Evolutionary conservation across 2,329 filamentous ascomycete species (phyloP).

Genomic region (Cladosporium sp.): DNA sequence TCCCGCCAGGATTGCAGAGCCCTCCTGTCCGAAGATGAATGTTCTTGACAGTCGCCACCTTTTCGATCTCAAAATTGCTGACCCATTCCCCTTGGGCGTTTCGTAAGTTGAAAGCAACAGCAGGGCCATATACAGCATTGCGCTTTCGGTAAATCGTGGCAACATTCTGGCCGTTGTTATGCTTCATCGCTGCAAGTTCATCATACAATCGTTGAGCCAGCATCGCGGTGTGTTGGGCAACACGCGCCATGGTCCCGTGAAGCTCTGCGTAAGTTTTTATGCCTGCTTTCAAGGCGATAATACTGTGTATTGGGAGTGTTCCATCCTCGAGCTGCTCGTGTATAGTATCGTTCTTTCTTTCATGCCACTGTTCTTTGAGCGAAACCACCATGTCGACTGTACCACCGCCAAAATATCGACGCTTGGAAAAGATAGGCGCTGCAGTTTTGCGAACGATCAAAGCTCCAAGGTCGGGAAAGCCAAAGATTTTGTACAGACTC

Average conservation of each 20-base stretch:
- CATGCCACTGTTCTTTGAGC: slow-evolving; percentile 77
- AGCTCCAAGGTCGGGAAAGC: slow-evolving; percentile 85
- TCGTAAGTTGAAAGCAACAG: slow-evolving; percentile 77
- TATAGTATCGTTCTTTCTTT: slow-evolving; percentile 62
- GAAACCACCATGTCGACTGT: slow-evolving; percentile 83
- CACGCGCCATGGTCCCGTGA: slow-evolving; percentile 62
- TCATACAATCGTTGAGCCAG: slow-evolving; percentile 58
- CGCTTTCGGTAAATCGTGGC: slow-evolving; percentile 60
- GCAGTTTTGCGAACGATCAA: slow-evolving; percentile 74
- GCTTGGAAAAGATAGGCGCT: slow-evolving; percentile 55
- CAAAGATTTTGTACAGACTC: slow-evolving; percentile 97
- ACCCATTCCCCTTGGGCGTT: slow-evolving; percentile 69
- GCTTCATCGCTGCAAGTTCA: slow-evolving; percentile 57
- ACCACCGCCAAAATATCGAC: slow-evolving; percentile 87
- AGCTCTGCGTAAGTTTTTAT: slow-evolving; percentile 64
- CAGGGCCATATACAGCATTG: slow-evolving; percentile 58
- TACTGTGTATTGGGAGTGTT: slow-evolving; percentile 84
- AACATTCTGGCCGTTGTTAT: slow-evolving; percentile 63
- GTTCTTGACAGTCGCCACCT: slow-evolving; percentile 70
- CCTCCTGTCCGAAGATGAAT: slow-evolving; percentile 86
- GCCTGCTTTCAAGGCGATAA: slow-evolving; percentile 74
- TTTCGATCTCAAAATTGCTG: slow-evolving; percentile 81
- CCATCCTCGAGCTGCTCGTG: slow-evolving; percentile 89
- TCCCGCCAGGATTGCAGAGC: slow-evolving; percentile 86
- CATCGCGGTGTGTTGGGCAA: slow-evolving; percentile 67